phyloP scores from a whole-genome alignment of 2,329 filamentous ascomycete species.

The Neonectria sp. region DNA sequence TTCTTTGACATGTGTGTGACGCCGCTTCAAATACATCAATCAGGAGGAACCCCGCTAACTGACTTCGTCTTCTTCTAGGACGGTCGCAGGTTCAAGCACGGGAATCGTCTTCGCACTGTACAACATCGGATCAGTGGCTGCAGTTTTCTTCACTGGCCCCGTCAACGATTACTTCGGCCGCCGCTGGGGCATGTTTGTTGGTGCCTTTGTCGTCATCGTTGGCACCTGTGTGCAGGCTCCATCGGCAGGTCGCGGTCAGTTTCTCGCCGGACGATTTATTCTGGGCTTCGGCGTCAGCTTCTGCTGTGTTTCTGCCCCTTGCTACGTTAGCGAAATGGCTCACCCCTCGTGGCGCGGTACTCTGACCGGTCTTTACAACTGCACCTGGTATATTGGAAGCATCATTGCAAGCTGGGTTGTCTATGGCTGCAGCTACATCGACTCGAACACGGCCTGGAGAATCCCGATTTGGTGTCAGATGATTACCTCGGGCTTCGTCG shows the following conservation, averaged over 20 bases:
- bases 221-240: constrained; percentile 68
- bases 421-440: constrained; percentile 63
- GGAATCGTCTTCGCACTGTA: constrained; percentile 72
- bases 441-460: constrained; percentile 58
- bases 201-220: constrained; percentile 65
- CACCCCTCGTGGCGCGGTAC: constrained; percentile 67
- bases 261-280: constrained; percentile 66
- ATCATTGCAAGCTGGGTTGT: constrained; percentile 70
- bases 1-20: constrained; percentile 64
- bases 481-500: constrained; percentile 64
- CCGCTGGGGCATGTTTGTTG: constrained; percentile 69
- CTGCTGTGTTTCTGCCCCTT: constrained; percentile 63
- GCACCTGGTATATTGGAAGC: constrained; percentile 65
- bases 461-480: constrained; percentile 68
- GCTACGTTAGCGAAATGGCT: constrained; percentile 68
- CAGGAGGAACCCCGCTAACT: neutral
- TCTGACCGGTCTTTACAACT: constrained; percentile 68
- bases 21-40: neutral
- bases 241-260: constrained; percentile 58
- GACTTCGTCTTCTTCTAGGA: constrained; percentile 41
- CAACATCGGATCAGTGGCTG: constrained; percentile 73
- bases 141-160: constrained; percentile 70
- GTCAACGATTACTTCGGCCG: constrained; percentile 66
- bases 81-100: constrained; percentile 60
- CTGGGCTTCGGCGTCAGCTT: constrained; percentile 68